phyloP scores from a whole-genome alignment of 192 early-diverging fungal genomes.

The Diversispora eburnea region DNA sequence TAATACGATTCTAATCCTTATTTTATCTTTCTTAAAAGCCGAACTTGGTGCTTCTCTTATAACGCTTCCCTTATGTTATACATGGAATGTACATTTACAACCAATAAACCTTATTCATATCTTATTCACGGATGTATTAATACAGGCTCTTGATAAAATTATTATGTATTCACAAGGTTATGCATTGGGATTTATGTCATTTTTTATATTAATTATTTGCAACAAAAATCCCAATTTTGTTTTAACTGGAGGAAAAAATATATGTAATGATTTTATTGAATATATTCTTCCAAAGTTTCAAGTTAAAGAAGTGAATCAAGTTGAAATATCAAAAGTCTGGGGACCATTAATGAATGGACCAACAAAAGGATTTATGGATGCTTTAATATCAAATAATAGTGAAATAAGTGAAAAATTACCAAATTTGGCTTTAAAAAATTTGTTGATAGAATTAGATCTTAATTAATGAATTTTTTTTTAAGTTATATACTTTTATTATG shows the following conservation, averaged over 20 bases:
- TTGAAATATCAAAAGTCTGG: not conserved
- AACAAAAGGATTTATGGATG: slow-evolving; percentile 19
- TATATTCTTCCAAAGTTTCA: slow-evolving; percentile 9
- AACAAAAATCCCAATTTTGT: not conserved
- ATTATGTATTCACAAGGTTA: slow-evolving; percentile 10
- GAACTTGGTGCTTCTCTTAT: slow-evolving; percentile 27
- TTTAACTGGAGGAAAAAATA: not conserved
- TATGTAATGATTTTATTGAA: slow-evolving; percentile 10
- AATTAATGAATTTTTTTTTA: no score
- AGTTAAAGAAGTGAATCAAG: not conserved
- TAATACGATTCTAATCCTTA: not conserved
- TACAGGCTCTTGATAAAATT: not conserved
- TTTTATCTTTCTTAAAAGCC: not conserved
- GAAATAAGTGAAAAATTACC: not conserved
- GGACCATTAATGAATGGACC: slow-evolving; percentile 1
- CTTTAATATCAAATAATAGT: not conserved
- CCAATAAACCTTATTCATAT: slow-evolving; percentile 18
- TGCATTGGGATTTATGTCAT: slow-evolving; percentile 3
- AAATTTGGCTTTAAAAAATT: not conserved
- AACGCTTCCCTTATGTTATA: slow-evolving; percentile 2
- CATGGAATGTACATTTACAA: slow-evolving; percentile 17
- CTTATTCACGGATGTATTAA: slow-evolving; percentile 6
- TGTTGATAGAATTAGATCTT: no score
- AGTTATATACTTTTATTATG: no score
- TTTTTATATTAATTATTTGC: not conserved